Percentiles rank a stretch among this genome's conserved stretches.
Conservation (phyloP, 2,329 filamentous ascomycete genomes). For the Pseudogymnoascus sp. region DNA sequence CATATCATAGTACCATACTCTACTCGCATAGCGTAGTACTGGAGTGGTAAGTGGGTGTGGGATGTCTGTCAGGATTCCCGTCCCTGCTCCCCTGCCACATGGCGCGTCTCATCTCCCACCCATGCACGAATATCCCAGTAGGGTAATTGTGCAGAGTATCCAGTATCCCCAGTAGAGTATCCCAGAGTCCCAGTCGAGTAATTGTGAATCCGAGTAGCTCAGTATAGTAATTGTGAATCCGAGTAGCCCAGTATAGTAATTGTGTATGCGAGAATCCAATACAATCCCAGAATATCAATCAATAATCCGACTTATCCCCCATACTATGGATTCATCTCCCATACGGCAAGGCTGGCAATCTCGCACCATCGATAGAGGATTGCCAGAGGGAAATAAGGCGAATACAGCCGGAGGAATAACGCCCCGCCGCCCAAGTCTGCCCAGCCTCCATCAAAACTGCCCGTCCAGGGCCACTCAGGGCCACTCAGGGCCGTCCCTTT, state of each 20-base stretch:
- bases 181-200: background rate
- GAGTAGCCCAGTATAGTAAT: background rate
- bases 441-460: background rate
- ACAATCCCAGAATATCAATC: no score
- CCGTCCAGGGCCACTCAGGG: background rate
- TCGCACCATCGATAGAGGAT: background rate
- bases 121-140: background rate
- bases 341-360: background rate
- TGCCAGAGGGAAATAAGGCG: no score
- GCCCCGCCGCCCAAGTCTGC: background rate
- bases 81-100: slow-evolving; percentile 5
- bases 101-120: slow-evolving; percentile 4
- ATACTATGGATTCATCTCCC: background rate
- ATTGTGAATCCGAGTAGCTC: background rate
- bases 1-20: no score
- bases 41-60: no score
- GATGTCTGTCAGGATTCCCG: background rate
- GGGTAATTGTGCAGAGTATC: background rate
- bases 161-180: background rate
- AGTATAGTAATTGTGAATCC: background rate
- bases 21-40: no score
- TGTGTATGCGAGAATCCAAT: background rate
- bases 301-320: background rate
- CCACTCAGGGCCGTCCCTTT: background rate
- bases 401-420: background rate